These are phyloP conservation scores for Hypsizygus marmoreus DNA, from an alignment of 768 basidiomycete genomes.

Conservation along the genomic window DNA sequence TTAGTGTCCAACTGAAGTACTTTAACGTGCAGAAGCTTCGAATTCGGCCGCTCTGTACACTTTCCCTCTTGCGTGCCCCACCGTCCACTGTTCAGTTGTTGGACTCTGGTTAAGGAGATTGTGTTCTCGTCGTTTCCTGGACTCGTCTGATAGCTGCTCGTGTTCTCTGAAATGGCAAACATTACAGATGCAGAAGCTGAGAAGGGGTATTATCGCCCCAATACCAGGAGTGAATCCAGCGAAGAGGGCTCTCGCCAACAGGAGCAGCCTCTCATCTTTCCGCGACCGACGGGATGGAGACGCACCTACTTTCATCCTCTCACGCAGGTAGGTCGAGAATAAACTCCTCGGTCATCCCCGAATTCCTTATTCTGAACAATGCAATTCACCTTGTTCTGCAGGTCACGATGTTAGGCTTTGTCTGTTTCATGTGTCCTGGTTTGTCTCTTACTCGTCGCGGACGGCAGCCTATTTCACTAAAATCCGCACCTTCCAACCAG, in stretches of 20 bases:
- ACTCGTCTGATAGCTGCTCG: background rate
- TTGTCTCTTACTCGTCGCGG: constrained; percentile 29
- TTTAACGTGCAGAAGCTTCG: constrained; percentile 15
- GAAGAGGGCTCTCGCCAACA: constrained; percentile 22
- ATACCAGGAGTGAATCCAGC: constrained; percentile 19
- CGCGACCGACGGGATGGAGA: constrained; percentile 41
- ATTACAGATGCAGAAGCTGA: constrained; percentile 13
- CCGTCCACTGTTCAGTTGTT: background rate
- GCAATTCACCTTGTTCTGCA: constrained; percentile 7
- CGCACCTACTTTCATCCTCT: constrained; percentile 54
- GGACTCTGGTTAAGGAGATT: no score
- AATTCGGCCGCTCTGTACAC: background rate
- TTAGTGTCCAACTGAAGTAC: constrained; percentile 13
- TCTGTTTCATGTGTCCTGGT: constrained; percentile 51
- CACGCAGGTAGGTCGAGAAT: constrained; percentile 45
- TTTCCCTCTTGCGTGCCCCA: constrained; percentile 1
- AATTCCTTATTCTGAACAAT: background rate
- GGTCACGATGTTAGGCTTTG: constrained; percentile 57
- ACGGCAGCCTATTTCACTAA: background rate
- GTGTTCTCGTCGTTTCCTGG: no score
- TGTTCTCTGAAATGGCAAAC: constrained; percentile 7
- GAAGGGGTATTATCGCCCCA: constrained; percentile 17
- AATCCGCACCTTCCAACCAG: constrained; percentile 32
- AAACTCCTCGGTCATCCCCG: no score
- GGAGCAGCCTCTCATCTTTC: constrained; percentile 15